These are phyloP conservation scores for Trichophyton equinum DNA, from an alignment of 2,329 filamentous ascomycete species.

Conservation along the genomic window DNA sequence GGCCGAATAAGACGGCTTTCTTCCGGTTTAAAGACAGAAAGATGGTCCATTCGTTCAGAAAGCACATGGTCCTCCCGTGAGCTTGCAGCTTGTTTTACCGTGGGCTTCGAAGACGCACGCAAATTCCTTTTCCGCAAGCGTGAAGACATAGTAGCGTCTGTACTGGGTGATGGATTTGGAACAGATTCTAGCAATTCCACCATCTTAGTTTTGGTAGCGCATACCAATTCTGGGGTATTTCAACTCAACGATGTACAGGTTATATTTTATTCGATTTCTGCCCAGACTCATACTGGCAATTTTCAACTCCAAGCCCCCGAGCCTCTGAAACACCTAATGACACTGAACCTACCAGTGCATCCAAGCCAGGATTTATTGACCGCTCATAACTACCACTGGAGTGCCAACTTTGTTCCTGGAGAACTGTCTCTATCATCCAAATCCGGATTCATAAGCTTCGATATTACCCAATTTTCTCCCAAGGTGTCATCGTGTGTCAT, in stretches of 20 bases:
- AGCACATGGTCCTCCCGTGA: constrained; percentile 20
- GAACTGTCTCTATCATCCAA: constrained; percentile 29
- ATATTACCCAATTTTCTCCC: constrained; percentile 33
- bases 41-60: constrained; percentile 27
- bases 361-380: constrained; percentile 19
- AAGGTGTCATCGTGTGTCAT: constrained; percentile 28
- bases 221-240: constrained; percentile 21
- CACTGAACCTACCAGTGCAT: constrained; percentile 24
- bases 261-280: constrained; percentile 29
- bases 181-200: constrained; percentile 23
- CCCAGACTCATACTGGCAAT: constrained; percentile 15
- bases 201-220: constrained; percentile 30
- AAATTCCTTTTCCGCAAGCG: constrained; percentile 29
- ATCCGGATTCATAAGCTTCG: constrained; percentile 30
- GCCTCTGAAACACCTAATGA: constrained; percentile 27
- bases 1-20: constrained; percentile 31
- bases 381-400: constrained; percentile 23
- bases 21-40: constrained; percentile 28
- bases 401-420: constrained; percentile 29
- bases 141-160: constrained; percentile 29
- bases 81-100: constrained; percentile 26
- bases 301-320: constrained; percentile 22
- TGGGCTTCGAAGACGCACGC: constrained; percentile 31
- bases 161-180: constrained; percentile 22
- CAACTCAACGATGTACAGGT: constrained; percentile 27